These are phyloP conservation scores for Solanum virginianum DNA, from an alignment of 257 asterid genomes.

Conservation along the genomic window DNA sequence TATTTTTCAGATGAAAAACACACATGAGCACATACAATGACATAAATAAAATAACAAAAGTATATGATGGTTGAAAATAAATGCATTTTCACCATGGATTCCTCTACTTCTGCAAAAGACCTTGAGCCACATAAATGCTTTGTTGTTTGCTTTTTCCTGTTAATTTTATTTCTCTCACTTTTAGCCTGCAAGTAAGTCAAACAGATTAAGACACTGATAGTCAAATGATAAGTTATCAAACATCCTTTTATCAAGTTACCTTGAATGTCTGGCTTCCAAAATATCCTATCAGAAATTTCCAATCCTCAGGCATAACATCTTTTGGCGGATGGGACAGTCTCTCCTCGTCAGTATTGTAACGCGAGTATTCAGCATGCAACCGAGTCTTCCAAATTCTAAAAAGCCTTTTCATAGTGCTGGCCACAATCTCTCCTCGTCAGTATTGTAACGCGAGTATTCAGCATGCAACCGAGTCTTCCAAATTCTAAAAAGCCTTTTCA, in stretches of 20 bases:
- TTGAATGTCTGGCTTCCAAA: not conserved
- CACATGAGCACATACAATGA: not conserved
- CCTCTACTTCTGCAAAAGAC: slow-evolving; percentile 2
- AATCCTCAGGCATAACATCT: not conserved
- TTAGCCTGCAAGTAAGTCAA: not conserved
- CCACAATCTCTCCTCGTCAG: not conserved
- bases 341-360: not conserved
- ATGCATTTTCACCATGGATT: not conserved
- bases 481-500: not conserved
- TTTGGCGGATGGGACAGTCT: not conserved
- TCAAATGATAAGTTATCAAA: not conserved
- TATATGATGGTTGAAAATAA: not conserved
- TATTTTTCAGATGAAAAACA: not conserved
- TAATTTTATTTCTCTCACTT: not conserved
- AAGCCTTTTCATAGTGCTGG: slow-evolving; percentile 1
- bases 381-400: not conserved
- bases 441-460: not conserved
- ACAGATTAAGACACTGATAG: not conserved
- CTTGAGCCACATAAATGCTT: not conserved
- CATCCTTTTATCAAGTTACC: not conserved
- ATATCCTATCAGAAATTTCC: not conserved
- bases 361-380: not conserved
- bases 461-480: slow-evolving; percentile 4
- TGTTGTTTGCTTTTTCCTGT: not conserved
- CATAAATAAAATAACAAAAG: not conserved